Conservation (phyloP, 306 rosid genomes). For the Cucurbita maxima region DNA sequence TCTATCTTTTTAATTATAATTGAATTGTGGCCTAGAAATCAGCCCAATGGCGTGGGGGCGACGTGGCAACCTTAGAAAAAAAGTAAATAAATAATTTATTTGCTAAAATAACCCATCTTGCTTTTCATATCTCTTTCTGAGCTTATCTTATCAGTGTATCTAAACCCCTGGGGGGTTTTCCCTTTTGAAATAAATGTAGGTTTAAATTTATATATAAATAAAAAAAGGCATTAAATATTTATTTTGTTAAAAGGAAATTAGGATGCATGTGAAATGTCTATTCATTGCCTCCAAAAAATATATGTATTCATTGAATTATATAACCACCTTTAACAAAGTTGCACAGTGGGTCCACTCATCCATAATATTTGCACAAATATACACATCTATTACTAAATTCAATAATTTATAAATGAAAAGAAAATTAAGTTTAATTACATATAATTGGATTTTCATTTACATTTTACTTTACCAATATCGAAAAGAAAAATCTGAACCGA, state of each 20-base stretch:
- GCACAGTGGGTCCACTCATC: background rate
- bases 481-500: background rate
- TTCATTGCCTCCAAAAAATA: background rate
- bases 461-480: background rate
- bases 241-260: background rate
- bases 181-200: background rate
- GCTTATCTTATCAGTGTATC: conserved; percentile 1
- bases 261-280: background rate
- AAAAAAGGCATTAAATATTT: background rate
- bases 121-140: background rate
- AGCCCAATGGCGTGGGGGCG: background rate
- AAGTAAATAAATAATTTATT: background rate
- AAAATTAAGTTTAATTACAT: too few relatives aligned
- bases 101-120: conserved; percentile 1
- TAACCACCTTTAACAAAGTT: background rate
- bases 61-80: background rate
- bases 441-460: background rate
- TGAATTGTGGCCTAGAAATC: background rate
- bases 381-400: background rate
- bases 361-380: background rate
- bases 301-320: too few relatives aligned
- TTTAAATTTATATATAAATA: background rate
- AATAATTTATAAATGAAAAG: background rate
- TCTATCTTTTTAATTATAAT: background rate
- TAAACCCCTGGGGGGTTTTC: background rate